Percentiles rank a stretch among this genome's conserved stretches.
phyloP scores from a whole-genome alignment of 805 yeast genomes.

The Wickerhamomyces sydowiorum region DNA sequence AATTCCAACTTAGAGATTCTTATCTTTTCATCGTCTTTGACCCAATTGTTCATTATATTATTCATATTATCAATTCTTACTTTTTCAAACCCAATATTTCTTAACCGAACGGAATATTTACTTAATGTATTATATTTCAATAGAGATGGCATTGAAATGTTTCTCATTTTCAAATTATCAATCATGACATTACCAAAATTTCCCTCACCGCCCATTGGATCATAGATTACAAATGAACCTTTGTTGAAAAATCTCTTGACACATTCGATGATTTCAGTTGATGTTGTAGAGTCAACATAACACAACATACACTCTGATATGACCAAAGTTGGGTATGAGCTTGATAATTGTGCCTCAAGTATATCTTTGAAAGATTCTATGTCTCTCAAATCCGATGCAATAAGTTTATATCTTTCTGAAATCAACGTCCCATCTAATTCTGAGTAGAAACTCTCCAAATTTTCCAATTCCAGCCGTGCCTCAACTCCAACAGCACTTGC shows the following conservation, averaged over 20 bases:
- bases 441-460: constrained; percentile 6
- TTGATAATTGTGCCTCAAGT: constrained; percentile 15
- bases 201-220: constrained; percentile 51
- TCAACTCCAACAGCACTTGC: constrained; percentile 9
- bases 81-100: constrained; percentile 7
- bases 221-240: constrained; percentile 38
- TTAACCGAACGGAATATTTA: constrained; percentile 16
- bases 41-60: constrained; percentile 26
- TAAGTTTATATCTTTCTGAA: constrained; percentile 20
- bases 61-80: constrained; percentile 27
- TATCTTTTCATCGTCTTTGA: constrained; percentile 28
- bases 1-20: constrained; percentile 44
- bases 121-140: constrained; percentile 31
- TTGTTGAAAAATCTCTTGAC: constrained; percentile 22
- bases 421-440: constrained; percentile 22
- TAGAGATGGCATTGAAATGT: constrained; percentile 36
- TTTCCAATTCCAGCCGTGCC: neutral
- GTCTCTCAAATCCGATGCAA: constrained; percentile 30
- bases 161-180: constrained; percentile 39
- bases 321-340: constrained; percentile 38
- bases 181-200: constrained; percentile 52
- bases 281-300: constrained; percentile 38
- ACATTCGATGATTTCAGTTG: constrained; percentile 31
- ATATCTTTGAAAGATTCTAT: constrained; percentile 20
- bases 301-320: constrained; percentile 57